Percentiles rank a stretch among this genome's conserved stretches.
Evolutionary conservation across 192 early-diverging fungal genomes (phyloP).

Genomic region (Coemansia sp.): DNA sequence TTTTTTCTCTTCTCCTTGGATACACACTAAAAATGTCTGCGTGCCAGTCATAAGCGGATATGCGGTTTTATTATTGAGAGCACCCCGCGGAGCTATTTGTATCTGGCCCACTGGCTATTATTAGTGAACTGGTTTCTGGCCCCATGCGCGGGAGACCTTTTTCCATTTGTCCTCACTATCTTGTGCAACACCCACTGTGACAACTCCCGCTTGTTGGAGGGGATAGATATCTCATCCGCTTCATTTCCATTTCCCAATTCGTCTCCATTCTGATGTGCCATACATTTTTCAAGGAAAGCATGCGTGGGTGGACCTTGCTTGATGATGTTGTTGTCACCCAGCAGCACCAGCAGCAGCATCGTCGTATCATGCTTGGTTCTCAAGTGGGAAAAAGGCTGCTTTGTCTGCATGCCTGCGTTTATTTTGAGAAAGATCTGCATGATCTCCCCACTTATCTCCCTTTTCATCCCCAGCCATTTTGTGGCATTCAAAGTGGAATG

Average conservation of each 20-base stretch:
- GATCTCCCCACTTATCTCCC: background rate
- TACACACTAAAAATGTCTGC: background rate
- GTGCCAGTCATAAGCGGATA: background rate
- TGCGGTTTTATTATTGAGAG: background rate
- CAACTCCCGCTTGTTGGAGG: too few relatives aligned
- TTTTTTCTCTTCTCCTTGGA: background rate
- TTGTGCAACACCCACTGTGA: too few relatives aligned
- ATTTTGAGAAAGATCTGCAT: background rate
- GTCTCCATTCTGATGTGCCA: background rate
- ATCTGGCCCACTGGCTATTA: background rate
- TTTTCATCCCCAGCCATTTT: background rate
- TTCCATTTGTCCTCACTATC: too few relatives aligned
- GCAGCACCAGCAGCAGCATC: too few relatives aligned
- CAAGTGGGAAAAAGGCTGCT: background rate
- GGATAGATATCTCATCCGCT: too few relatives aligned
- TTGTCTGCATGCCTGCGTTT: constrained; percentile 5
- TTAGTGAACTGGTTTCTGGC: background rate
- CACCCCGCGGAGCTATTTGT: background rate
- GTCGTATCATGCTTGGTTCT: background rate
- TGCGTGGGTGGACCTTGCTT: too few relatives aligned
- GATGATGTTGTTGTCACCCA: too few relatives aligned
- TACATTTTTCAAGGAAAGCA: background rate
- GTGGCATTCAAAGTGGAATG: background rate
- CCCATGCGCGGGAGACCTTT: too few relatives aligned
- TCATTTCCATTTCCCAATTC: background rate